phyloP scores from a whole-genome alignment of 352 stramenopile species.

The Phytophthora fragariaefolia region DNA sequence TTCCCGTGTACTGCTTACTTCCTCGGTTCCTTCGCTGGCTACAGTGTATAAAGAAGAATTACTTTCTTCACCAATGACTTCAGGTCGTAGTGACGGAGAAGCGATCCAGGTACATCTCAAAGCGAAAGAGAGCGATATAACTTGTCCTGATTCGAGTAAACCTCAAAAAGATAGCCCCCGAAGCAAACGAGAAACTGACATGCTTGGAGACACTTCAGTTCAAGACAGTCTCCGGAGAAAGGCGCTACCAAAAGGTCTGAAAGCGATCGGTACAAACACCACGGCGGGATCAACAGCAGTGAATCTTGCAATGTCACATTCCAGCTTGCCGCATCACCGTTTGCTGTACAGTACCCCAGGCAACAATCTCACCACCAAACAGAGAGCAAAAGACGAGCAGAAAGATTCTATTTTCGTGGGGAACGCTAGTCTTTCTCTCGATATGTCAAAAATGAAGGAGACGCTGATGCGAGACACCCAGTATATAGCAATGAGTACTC shows the following conservation, averaged over 20 bases:
- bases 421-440: slow-evolving; percentile 38
- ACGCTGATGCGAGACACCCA: slow-evolving; percentile 22
- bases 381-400: slow-evolving; percentile 46
- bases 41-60: slow-evolving; percentile 26
- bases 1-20: slow-evolving; percentile 28
- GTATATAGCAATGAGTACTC: slow-evolving; percentile 7
- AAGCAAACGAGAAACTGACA: slow-evolving; percentile 29
- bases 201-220: slow-evolving; percentile 20
- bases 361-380: slow-evolving; percentile 31
- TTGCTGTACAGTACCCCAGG: slow-evolving; percentile 26
- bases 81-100: slow-evolving; percentile 19
- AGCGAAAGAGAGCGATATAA: slow-evolving; percentile 1
- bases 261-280: slow-evolving; percentile 23
- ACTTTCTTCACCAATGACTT: slow-evolving; percentile 11
- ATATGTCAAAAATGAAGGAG: slow-evolving; percentile 43
- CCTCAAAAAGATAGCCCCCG: slow-evolving; percentile 3
- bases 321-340: slow-evolving; percentile 23
- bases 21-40: slow-evolving; percentile 39
- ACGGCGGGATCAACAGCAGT: slow-evolving; percentile 9
- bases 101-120: slow-evolving; percentile 4
- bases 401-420: slow-evolving; percentile 39
- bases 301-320: slow-evolving; percentile 28
- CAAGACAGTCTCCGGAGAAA: slow-evolving; percentile 44
- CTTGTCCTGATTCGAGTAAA: slow-evolving; percentile 18
- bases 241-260: slow-evolving; percentile 38